Conservation (phyloP, 2,329 filamentous ascomycete genomes). For the Pseudogymnoascus sp. region DNA sequence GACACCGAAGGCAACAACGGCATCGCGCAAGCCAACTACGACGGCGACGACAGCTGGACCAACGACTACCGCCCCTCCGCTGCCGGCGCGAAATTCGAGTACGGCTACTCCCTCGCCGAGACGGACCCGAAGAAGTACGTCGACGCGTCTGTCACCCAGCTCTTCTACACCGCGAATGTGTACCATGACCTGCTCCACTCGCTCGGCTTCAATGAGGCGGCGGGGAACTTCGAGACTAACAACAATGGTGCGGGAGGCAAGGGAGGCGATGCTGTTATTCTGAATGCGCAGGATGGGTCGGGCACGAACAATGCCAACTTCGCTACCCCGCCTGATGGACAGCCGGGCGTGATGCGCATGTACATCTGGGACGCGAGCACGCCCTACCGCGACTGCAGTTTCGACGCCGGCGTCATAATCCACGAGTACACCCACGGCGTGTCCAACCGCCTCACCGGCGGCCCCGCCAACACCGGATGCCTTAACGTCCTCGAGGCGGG, state of each 20-base stretch:
- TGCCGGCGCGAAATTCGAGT: constrained; percentile 36
- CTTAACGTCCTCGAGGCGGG: constrained; percentile 40
- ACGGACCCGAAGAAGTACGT: constrained; percentile 36
- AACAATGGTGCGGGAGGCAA: constrained; percentile 46
- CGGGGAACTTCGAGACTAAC: constrained; percentile 53
- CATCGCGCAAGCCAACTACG: constrained; percentile 45
- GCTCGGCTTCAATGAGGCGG: constrained; percentile 49
- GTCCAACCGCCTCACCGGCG: constrained; percentile 37
- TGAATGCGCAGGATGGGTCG: constrained; percentile 49
- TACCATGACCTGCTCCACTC: constrained; percentile 52
- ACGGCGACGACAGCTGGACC: constrained; percentile 36
- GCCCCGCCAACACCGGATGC: constrained; percentile 37
- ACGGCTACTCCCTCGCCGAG: constrained; percentile 32
- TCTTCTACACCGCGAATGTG: constrained; percentile 53
- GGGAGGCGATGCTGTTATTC: constrained; percentile 45
- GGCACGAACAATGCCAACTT: constrained; percentile 52
- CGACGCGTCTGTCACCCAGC: constrained; percentile 49
- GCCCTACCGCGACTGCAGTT: constrained; percentile 45
- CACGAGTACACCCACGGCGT: constrained; percentile 49
- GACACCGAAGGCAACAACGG: constrained; percentile 52
- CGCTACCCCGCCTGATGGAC: constrained; percentile 44
- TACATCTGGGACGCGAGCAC: constrained; percentile 45
- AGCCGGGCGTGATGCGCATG: constrained; percentile 49
- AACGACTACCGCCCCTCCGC: constrained; percentile 43
- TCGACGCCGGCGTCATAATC: constrained; percentile 52